Evolutionary conservation across 306 rosid species (phyloP).

Genomic region (Citrullus amarus): DNA sequence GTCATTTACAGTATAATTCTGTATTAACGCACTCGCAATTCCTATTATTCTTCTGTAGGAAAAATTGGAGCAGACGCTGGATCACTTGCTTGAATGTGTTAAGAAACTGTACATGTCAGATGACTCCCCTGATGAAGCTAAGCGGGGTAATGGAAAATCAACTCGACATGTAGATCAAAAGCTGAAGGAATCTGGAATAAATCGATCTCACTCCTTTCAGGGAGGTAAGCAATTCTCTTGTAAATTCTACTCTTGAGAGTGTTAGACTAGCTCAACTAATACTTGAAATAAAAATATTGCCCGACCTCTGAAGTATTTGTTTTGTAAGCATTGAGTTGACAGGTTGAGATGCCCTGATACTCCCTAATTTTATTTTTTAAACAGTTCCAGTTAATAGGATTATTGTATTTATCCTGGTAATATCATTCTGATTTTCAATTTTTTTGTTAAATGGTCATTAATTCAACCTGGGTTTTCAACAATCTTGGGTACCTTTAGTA

Average conservation of each 20-base stretch:
- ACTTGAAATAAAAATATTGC: not conserved
- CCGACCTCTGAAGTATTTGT: not conserved
- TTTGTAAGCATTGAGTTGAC: not conserved
- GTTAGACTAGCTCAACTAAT: not conserved
- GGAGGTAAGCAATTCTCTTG: slow-evolving; percentile 30
- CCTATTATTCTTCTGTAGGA: slow-evolving; percentile 22
- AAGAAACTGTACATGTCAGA: slow-evolving; percentile 41
- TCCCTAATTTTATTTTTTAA: not conserved
- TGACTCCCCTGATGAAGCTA: slow-evolving; percentile 20
- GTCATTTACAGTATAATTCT: not conserved
- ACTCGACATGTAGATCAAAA: slow-evolving; percentile 13
- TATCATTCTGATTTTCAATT: not conserved
- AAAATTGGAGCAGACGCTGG: slow-evolving; percentile 42
- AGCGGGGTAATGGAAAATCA: slow-evolving; percentile 22
- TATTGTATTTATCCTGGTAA: not conserved
- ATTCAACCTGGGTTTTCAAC: not conserved
- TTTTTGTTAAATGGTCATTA: not conserved
- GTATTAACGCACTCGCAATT: not conserved
- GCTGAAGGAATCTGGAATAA: slow-evolving; percentile 20
- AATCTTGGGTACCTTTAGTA: not conserved
- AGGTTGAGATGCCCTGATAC: not conserved
- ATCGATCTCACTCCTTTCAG: slow-evolving; percentile 18
- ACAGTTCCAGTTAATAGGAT: not conserved
- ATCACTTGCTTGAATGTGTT: slow-evolving; percentile 43
- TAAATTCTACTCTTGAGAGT: not conserved